Evolutionary conservation across 768 basidiomycete genomes (phyloP).

Genomic region (Ephemerocybe angulata): DNA sequence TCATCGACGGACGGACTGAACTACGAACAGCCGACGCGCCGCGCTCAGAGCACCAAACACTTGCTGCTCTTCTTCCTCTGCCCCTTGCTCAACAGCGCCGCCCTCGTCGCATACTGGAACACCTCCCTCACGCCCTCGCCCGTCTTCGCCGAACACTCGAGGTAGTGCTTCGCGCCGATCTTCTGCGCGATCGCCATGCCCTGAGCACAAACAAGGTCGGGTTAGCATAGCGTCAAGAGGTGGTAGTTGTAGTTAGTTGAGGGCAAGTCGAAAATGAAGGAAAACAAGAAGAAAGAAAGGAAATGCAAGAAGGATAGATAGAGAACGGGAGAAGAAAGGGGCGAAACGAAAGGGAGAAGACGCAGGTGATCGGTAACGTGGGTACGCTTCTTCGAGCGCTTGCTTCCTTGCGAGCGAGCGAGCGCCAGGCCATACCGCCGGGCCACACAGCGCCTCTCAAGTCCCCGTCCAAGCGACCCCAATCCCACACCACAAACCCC

Average conservation of each 20-base stretch:
- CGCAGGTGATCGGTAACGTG: neutral
- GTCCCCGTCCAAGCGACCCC: too few species aligned
- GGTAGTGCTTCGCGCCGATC: conserved; percentile 94
- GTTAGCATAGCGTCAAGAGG: neutral
- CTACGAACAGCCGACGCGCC: too few species aligned
- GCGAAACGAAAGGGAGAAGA: neutral
- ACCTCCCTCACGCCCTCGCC: conserved; percentile 98
- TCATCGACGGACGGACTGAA: too few species aligned
- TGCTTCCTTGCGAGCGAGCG: too few species aligned
- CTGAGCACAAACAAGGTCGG: conserved; percentile 34
- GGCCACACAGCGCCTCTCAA: too few species aligned
- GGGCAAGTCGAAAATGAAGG: neutral
- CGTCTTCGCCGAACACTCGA: conserved; percentile 95
- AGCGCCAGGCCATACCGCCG: too few species aligned
- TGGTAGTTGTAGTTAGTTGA: neutral
- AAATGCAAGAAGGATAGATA: neutral
- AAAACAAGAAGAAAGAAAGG: neutral
- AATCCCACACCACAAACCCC: too few species aligned
- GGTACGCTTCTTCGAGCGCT: neutral
- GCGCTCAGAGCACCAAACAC: too few species aligned
- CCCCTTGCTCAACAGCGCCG: conserved; percentile 70
- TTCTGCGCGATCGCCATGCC: conserved; percentile 94
- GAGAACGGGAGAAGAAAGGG: neutral
- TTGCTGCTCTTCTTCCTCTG: conserved; percentile 35
- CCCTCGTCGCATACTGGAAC: conserved; percentile 95